These are phyloP conservation scores for Candida ovalis DNA, from an alignment of 805 yeast genomes.

Conservation along the genomic window DNA sequence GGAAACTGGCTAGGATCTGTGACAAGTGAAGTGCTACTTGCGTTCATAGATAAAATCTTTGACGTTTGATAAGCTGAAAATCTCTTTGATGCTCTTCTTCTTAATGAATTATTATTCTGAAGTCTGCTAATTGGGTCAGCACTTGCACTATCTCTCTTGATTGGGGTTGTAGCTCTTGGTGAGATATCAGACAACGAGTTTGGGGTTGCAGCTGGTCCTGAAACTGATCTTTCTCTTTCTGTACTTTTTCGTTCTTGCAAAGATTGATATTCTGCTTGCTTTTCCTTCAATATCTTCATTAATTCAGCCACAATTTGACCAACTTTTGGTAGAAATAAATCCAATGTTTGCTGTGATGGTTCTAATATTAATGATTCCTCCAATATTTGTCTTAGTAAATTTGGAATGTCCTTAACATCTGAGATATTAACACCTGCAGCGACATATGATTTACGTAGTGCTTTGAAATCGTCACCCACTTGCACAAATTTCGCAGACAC, in stretches of 20 bases:
- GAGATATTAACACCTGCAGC: constrained; percentile 75
- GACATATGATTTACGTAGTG: constrained; percentile 75
- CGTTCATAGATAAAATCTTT: constrained; percentile 28
- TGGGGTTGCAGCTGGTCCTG: constrained; percentile 23
- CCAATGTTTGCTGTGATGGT: constrained; percentile 80
- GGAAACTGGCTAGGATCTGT: constrained; percentile 5
- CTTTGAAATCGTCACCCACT: constrained; percentile 89
- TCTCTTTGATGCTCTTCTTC: constrained; percentile 89
- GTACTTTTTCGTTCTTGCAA: constrained; percentile 13
- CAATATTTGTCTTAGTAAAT: constrained; percentile 67
- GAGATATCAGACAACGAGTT: background rate
- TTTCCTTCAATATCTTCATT: constrained; percentile 73
- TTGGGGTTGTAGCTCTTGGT: background rate
- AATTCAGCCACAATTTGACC: constrained; percentile 81
- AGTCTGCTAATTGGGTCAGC: constrained; percentile 68
- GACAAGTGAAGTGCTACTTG: constrained; percentile 10
- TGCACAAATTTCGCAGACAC: constrained; percentile 90
- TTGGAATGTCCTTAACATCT: constrained; percentile 90
- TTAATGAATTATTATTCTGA: constrained; percentile 78
- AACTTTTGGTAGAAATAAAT: constrained; percentile 75
- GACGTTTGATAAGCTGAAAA: constrained; percentile 81
- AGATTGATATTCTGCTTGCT: constrained; percentile 49
- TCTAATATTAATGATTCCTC: constrained; percentile 84
- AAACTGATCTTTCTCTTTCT: constrained; percentile 22
- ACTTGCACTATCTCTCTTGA: constrained; percentile 9